phyloP scores from a whole-genome alignment of 257 asterid species.

The Fraxinus pennsylvanica region DNA sequence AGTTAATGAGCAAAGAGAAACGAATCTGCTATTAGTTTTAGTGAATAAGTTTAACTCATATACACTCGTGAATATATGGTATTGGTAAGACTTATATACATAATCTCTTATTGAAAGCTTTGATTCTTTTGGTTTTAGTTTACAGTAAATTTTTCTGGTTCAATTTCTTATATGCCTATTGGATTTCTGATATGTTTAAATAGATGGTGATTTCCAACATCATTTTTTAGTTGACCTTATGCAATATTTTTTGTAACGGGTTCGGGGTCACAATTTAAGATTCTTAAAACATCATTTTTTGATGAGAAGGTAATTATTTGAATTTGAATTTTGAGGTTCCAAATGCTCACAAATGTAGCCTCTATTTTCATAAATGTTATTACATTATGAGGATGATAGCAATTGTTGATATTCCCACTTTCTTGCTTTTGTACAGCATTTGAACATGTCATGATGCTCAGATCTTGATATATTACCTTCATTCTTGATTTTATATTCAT shows the following conservation, averaged over 20 bases:
- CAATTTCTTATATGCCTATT: not conserved
- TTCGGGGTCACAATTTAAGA: not conserved
- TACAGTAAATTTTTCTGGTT: not conserved
- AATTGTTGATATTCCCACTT: not conserved
- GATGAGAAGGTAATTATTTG: constrained; percentile 10
- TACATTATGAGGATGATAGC: constrained; percentile 6
- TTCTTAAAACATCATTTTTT: constrained; percentile 1
- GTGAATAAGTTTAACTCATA: not conserved
- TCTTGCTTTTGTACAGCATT: not conserved
- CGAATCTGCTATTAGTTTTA: not conserved
- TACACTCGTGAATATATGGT: not conserved
- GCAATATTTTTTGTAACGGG: not conserved
- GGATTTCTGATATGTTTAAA: not conserved
- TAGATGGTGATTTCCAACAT: not conserved
- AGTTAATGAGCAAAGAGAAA: not conserved
- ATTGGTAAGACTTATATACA: not conserved
- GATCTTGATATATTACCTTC: constrained; percentile 7
- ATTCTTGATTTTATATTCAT: constrained; percentile 13
- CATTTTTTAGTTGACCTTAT: not conserved
- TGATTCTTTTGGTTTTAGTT: not conserved
- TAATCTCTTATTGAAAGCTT: not conserved
- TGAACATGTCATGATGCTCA: constrained; percentile 24
- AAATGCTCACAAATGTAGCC: not conserved
- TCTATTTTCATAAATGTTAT: not conserved
- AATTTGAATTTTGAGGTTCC: not conserved